These are phyloP conservation scores for Cytospora leucostoma DNA, from an alignment of 2,329 filamentous ascomycete species.

Conservation along the genomic window DNA sequence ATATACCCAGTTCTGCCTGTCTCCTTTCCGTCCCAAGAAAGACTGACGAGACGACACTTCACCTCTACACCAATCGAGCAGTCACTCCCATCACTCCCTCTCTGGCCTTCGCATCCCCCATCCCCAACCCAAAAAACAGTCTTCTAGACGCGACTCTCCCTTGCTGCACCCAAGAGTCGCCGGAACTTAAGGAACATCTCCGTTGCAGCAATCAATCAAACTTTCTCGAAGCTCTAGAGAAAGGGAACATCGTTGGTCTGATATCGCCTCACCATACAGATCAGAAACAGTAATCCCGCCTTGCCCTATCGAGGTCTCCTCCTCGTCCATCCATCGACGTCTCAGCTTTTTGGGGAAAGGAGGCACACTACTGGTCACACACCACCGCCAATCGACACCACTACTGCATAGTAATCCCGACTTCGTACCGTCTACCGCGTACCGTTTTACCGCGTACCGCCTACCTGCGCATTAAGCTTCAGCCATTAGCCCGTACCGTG, in stretches of 20 bases:
- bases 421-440: conserved; percentile 9
- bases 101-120: not conserved
- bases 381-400: conserved; percentile 10
- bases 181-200: not conserved
- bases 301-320: conserved; percentile 18
- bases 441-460: conserved; percentile 9
- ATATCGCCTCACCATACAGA: conserved; percentile 14
- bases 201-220: conserved; percentile 3
- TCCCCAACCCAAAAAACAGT: not conserved
- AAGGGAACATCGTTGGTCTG: conserved; percentile 23
- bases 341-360: conserved; percentile 22
- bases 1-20: not conserved
- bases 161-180: not conserved
- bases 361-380: conserved; percentile 22
- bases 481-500: conserved; percentile 7
- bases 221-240: conserved; percentile 10
- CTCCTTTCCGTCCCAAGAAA: conserved; percentile 2
- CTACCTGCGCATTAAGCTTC: conserved; percentile 23
- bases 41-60: conserved; percentile 1
- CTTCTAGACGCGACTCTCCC: conserved; percentile 2
- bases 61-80: conserved; percentile 11
- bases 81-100: conserved; percentile 1
- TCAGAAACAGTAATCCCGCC: not conserved
- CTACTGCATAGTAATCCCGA: not conserved
- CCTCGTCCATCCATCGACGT: conserved; percentile 6